Percentiles rank a stretch among this genome's conserved stretches.
These are phyloP conservation scores for Xylaria polymorpha DNA, from an alignment of 2,329 filamentous ascomycete genomes.

Conservation along the genomic window DNA sequence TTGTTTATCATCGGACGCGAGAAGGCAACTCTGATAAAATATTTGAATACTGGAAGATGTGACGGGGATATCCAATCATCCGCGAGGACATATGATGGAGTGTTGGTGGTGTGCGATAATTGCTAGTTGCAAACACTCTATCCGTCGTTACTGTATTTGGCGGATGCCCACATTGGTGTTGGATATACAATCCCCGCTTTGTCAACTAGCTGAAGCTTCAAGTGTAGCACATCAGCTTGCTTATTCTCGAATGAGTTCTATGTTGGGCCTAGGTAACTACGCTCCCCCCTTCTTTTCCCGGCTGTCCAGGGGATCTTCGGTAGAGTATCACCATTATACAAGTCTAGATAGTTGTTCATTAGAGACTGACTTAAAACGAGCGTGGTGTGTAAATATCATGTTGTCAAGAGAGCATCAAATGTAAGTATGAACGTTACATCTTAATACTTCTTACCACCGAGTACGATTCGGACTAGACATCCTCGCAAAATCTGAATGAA, in stretches of 20 bases:
- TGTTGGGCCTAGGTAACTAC: neutral
- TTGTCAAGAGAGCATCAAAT: neutral
- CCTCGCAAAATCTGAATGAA: neutral
- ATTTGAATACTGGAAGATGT: constrained; percentile 53
- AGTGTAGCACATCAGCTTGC: constrained; percentile 17
- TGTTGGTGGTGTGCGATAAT: neutral
- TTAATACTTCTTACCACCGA: neutral
- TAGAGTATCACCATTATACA: neutral
- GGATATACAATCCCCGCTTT: neutral
- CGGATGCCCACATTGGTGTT: neutral
- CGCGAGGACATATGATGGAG: neutral
- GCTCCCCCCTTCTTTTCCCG: neutral
- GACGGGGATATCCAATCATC: neutral
- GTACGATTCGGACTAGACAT: neutral
- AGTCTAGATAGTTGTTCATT: neutral
- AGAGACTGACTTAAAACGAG: neutral
- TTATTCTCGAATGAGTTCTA: neutral
- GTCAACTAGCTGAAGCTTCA: constrained; percentile 8
- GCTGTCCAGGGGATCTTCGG: neutral
- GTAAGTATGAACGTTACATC: neutral
- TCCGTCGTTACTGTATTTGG: neutral
- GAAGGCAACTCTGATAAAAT: constrained; percentile 91
- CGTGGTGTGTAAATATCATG: neutral
- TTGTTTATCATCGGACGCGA: constrained; percentile 99
- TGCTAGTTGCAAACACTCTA: neutral